Conservation (phyloP, 2,329 filamentous ascomycete genomes). For the Aspergillus thermomutatus region DNA sequence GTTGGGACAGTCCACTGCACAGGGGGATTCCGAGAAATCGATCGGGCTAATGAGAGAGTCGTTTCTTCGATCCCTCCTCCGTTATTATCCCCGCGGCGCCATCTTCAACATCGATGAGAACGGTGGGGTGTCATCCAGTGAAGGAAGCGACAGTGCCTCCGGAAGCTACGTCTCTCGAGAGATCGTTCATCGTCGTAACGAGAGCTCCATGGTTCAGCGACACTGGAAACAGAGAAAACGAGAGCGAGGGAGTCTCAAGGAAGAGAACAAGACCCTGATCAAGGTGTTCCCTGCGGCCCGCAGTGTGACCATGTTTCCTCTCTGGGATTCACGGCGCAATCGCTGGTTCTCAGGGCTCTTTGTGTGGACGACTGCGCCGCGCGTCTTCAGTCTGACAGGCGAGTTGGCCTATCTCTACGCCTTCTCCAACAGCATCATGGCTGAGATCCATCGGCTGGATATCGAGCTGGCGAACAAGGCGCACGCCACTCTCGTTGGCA, state of each 20-base stretch:
- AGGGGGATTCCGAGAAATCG: neutral
- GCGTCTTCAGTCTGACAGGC: conserved; percentile 22
- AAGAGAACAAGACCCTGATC: conserved; percentile 19
- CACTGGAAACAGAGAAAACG: conserved; percentile 11
- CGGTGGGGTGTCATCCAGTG: conserved; percentile 4
- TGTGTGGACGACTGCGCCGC: conserved; percentile 27
- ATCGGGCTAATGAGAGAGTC: neutral
- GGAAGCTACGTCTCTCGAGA: neutral
- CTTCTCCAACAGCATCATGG: conserved; percentile 34
- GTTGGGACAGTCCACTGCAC: neutral
- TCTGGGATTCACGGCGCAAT: conserved; percentile 30
- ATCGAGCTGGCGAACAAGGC: conserved; percentile 28
- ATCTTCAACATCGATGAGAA: conserved; percentile 16
- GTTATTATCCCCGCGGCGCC: conserved; percentile 13
- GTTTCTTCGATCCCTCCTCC: conserved; percentile 10
- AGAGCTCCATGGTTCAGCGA: neutral
- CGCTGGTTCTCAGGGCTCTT: conserved; percentile 30
- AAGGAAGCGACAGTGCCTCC: neutral
- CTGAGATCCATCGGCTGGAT: conserved; percentile 29
- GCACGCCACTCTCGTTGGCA: conserved; percentile 32
- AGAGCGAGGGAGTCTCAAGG: conserved; percentile 10
- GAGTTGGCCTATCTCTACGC: conserved; percentile 29
- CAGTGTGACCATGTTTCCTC: conserved; percentile 27
- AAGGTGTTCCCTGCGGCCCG: conserved; percentile 22
- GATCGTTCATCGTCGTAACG: neutral